Evolutionary conservation across 768 basidiomycete genomes (phyloP).

Genomic region (Melanogaster broomeanus): DNA sequence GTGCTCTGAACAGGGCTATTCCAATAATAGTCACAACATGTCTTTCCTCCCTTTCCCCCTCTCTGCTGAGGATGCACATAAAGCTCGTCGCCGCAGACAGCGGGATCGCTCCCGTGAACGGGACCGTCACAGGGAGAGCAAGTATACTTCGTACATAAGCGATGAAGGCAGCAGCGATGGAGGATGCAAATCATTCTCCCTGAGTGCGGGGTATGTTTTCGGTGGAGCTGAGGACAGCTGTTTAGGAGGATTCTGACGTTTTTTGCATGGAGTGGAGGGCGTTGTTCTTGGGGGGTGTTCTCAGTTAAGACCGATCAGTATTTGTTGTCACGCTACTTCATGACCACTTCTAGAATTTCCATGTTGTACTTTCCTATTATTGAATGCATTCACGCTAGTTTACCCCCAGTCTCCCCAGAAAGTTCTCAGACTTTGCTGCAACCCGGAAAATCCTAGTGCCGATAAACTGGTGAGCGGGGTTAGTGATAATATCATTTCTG

Average conservation of each 20-base stretch:
- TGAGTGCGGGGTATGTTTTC: not conserved
- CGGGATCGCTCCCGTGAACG: slow-evolving; percentile 13
- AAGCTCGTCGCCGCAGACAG: slow-evolving; percentile 13
- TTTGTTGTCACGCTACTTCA: not conserved
- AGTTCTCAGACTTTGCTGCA: not conserved
- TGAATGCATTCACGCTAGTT: not conserved
- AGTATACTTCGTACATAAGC: slow-evolving; percentile 1
- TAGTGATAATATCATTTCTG: slow-evolving; percentile 25
- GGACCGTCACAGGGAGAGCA: slow-evolving; percentile 8
- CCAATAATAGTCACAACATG: not conserved
- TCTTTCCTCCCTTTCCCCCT: slow-evolving; percentile 8
- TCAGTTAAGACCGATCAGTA: not conserved
- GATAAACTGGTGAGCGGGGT: not conserved
- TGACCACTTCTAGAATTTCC: slow-evolving; percentile 7
- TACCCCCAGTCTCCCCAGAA: not conserved
- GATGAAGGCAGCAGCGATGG: slow-evolving; percentile 10
- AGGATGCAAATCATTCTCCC: slow-evolving; percentile 4
- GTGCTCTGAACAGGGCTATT: slow-evolving; percentile 3
- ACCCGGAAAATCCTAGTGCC: not conserved
- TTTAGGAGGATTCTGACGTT: slow-evolving; percentile 16
- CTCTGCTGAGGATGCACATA: slow-evolving; percentile 5
- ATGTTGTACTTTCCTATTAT: slow-evolving; percentile 4
- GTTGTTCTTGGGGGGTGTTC: not conserved
- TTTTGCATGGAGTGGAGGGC: not conserved
- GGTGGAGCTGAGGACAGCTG: slow-evolving; percentile 12